These are phyloP conservation scores for Chimonanthus salicifolius DNA, from an alignment of 164 flowering plant species.

Conservation along the genomic window DNA sequence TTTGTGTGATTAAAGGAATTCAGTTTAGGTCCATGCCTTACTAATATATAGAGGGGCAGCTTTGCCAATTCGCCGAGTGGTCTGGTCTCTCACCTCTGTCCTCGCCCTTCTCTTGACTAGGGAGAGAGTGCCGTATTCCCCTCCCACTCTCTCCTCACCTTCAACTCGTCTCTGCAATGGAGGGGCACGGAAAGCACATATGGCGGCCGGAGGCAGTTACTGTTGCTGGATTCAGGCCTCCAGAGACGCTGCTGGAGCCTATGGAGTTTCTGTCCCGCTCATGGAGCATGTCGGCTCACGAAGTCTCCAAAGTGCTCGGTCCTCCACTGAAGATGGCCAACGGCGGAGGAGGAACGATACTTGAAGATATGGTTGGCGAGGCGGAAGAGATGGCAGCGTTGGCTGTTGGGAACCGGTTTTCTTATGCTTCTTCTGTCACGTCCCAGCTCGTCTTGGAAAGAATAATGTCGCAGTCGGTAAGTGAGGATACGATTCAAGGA, in stretches of 20 bases:
- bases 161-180: constrained; percentile 8
- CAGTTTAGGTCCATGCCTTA: too few relatives aligned
- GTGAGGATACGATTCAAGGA: constrained; percentile 6
- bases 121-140: too few relatives aligned
- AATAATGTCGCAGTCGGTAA: constrained; percentile 67
- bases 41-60: too few relatives aligned
- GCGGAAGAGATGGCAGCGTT: constrained; percentile 28
- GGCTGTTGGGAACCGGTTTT: constrained; percentile 66
- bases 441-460: constrained; percentile 77
- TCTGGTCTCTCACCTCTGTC: too few relatives aligned
- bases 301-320: constrained; percentile 68
- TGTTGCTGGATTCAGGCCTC: constrained; percentile 43
- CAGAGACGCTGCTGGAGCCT: constrained; percentile 79
- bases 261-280: constrained; percentile 97
- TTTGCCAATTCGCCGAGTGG: too few relatives aligned
- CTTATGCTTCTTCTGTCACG: constrained; percentile 61
- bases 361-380: constrained; percentile 53
- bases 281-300: constrained; percentile 82
- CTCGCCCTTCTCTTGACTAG: too few relatives aligned
- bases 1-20: too few relatives aligned
- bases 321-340: constrained; percentile 23
- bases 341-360: constrained; percentile 23
- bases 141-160: too few relatives aligned
- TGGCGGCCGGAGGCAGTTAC: constrained; percentile 19
- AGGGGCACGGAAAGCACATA: constrained; percentile 5